Percentiles rank a stretch among this genome's conserved stretches.
Evolutionary conservation across 768 basidiomycete genomes (phyloP).

Genomic region (Lactarius psammicola): DNA sequence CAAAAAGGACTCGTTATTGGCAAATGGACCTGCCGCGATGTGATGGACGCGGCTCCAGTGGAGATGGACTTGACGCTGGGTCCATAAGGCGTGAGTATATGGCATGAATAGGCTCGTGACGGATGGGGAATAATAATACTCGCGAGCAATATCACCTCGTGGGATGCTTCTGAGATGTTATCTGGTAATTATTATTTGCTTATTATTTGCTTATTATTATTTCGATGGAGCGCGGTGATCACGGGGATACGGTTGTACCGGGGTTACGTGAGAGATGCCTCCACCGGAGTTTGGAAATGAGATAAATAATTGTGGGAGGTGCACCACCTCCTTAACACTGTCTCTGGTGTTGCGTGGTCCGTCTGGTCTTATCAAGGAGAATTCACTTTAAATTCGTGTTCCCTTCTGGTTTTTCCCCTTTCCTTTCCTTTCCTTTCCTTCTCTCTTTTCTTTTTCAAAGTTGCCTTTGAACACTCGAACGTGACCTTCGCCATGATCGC

Average conservation of each 20-base stretch:
- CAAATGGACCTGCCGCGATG: slow-evolving; percentile 11
- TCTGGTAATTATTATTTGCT: too few relatives aligned
- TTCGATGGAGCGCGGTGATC: too few relatives aligned
- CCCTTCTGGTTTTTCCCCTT: slow-evolving; percentile 27
- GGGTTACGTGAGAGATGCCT: background rate
- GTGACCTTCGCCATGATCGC: slow-evolving; percentile 40
- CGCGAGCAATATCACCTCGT: background rate
- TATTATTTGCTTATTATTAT: too few relatives aligned
- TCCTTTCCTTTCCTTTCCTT: slow-evolving; percentile 1
- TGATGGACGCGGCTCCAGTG: background rate
- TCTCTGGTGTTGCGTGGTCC: slow-evolving; percentile 23
- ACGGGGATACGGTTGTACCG: too few relatives aligned
- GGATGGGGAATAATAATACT: background rate
- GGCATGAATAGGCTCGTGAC: background rate
- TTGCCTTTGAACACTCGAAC: slow-evolving; percentile 24
- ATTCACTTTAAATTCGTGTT: background rate
- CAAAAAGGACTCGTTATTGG: slow-evolving; percentile 24
- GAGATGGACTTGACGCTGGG: background rate
- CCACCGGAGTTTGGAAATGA: background rate
- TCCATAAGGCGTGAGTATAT: background rate
- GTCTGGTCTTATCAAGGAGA: slow-evolving; percentile 22
- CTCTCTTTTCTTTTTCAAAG: background rate
- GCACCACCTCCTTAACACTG: slow-evolving; percentile 23
- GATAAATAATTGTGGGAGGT: background rate
- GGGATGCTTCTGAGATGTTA: too few relatives aligned